Conservation (phyloP, 2,329 filamentous ascomycete genomes). For the Monosporascus sp. region DNA sequence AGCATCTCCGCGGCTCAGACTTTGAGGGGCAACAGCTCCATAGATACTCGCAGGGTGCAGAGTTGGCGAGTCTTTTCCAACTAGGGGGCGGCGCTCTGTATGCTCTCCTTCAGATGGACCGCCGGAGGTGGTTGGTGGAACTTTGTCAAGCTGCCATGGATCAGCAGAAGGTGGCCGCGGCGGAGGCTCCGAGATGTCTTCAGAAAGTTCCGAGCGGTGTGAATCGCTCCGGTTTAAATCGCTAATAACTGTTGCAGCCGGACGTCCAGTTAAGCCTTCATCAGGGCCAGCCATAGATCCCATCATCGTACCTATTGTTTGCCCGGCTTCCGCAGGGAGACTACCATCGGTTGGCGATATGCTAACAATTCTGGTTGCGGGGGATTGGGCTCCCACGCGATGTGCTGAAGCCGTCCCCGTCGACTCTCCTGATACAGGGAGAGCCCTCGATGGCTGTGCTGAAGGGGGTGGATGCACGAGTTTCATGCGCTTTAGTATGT, state of each 20-base stretch:
- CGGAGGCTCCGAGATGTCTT: constrained; percentile 20
- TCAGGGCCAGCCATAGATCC: constrained; percentile 18
- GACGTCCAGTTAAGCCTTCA: constrained; percentile 12
- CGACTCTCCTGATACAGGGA: constrained; percentile 9
- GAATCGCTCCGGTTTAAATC: constrained; percentile 19
- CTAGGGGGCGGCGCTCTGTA: constrained; percentile 16
- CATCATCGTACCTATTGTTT: constrained; percentile 17
- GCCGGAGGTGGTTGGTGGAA: constrained; percentile 15
- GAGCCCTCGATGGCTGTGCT: constrained; percentile 8
- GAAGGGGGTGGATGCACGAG: constrained; percentile 30
- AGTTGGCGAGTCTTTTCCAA: constrained; percentile 24
- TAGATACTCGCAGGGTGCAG: constrained; percentile 6
- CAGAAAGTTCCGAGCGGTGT: constrained; percentile 16
- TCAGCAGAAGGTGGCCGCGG: constrained; percentile 34
- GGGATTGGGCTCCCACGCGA: neutral
- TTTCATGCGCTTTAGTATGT: constrained; percentile 50
- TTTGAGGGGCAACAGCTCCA: neutral
- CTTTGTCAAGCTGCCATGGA: constrained; percentile 35
- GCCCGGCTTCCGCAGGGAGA: constrained; percentile 21
- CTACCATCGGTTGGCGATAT: constrained; percentile 10
- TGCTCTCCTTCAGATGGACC: constrained; percentile 12
- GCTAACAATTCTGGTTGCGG: neutral
- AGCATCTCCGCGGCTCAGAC: constrained; percentile 8
- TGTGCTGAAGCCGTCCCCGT: neutral
- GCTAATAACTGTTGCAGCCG: constrained; percentile 8